Evolutionary conservation across 106 monocot species (phyloP).

Genomic region (Dendrobium nobile): DNA sequence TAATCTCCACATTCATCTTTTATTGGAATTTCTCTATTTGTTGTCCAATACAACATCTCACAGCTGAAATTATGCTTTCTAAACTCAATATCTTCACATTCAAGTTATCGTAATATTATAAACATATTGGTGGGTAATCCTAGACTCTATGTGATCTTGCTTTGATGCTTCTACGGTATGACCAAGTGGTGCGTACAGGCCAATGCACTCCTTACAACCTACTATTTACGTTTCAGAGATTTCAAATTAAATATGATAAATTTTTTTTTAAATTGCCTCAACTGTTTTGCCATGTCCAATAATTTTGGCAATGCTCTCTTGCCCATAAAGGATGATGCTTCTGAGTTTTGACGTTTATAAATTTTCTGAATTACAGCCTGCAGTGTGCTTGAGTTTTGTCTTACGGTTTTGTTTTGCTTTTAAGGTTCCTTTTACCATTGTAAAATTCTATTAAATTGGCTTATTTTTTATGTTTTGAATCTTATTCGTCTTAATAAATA

Average conservation of each 20-base stretch:
- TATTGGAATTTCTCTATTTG: no score
- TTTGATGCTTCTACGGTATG: not conserved
- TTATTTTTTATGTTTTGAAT: not conserved
- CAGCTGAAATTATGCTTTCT: no score
- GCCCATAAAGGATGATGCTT: not conserved
- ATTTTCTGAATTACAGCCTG: not conserved
- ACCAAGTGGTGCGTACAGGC: not conserved
- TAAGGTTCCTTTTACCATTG: not conserved
- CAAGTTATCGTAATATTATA: not conserved
- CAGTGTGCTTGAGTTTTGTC: not conserved
- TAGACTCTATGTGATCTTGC: not conserved
- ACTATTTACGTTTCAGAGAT: not conserved
- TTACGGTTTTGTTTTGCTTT: not conserved
- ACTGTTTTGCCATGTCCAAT: no score
- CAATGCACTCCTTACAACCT: not conserved
- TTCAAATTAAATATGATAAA: not conserved
- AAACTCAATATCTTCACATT: not conserved
- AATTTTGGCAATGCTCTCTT: not conserved
- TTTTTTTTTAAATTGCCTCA: not conserved
- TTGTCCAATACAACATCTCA: no score
- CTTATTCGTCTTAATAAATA: not conserved
- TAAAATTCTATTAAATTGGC: not conserved
- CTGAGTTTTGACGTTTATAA: not conserved
- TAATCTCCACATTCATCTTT: no score
- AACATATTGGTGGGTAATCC: not conserved